Evolutionary conservation across 2,329 filamentous ascomycete species (phyloP).

Genomic region (Colletotrichum simmondsii): DNA sequence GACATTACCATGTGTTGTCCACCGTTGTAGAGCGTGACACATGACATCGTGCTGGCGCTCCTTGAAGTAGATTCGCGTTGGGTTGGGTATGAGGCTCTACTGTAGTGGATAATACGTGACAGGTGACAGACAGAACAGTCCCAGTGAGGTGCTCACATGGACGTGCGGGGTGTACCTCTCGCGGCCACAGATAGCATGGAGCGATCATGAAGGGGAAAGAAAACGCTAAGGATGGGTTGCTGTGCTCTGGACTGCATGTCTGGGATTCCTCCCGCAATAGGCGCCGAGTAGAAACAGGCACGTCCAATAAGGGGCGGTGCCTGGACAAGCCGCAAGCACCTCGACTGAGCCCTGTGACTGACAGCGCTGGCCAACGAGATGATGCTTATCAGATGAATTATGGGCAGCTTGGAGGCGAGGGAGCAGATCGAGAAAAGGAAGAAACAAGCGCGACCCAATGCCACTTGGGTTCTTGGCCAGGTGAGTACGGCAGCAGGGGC

Average conservation of each 20-base stretch:
- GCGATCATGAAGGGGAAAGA: not conserved
- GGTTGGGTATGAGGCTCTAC: not conserved
- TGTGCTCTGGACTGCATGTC: not conserved
- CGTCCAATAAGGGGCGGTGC: conserved; percentile 19
- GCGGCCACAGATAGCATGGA: not conserved
- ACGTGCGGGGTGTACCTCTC: not conserved
- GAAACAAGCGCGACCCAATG: not conserved
- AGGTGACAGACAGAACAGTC: conserved; percentile 6
- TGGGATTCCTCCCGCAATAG: not conserved
- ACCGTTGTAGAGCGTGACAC: not conserved
- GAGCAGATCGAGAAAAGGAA: not conserved
- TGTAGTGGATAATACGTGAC: not conserved
- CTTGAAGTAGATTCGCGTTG: not conserved
- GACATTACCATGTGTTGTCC: not conserved
- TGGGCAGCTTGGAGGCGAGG: not conserved
- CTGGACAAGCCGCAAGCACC: conserved; percentile 17
- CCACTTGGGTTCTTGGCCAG: not conserved
- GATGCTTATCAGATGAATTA: conserved; percentile 6
- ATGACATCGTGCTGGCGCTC: not conserved
- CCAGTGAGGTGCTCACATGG: conserved; percentile 17
- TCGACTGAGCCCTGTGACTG: conserved; percentile 9
- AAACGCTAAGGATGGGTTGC: conserved; percentile 7
- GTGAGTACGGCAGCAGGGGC: too few species aligned
- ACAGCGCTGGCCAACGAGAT: conserved; percentile 2
- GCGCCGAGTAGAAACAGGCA: not conserved